A percentile compares a stretch with the other conserved stretches of the same genome.
Evolutionary conservation across 768 basidiomycete species (phyloP).

Genomic region (Phylloporus sp.): DNA sequence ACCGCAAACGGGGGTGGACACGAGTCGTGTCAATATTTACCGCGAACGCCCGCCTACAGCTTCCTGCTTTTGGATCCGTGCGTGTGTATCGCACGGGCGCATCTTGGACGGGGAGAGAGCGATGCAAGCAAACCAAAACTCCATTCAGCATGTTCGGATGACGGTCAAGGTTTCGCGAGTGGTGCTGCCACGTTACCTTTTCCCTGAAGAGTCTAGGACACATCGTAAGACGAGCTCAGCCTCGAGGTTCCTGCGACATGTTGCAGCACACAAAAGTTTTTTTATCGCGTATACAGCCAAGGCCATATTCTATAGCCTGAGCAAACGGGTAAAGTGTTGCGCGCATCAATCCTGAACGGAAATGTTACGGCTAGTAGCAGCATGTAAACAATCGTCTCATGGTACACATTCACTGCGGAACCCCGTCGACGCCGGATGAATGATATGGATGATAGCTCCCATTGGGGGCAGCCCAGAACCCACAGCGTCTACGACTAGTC

Average conservation of each 20-base stretch:
- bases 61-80: constrained; percentile 17
- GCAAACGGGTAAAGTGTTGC: constrained; percentile 13
- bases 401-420: constrained; percentile 11
- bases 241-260: constrained; percentile 11
- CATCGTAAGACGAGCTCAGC: constrained; percentile 6
- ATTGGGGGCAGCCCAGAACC: constrained; percentile 11
- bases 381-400: constrained; percentile 6
- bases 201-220: constrained; percentile 11
- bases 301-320: constrained; percentile 5
- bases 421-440: constrained; percentile 22
- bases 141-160: constrained; percentile 11
- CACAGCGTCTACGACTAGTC: constrained; percentile 16
- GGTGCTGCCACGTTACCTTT: constrained; percentile 13
- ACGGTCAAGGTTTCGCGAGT: background rate
- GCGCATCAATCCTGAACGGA: constrained; percentile 15
- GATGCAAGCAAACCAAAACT: constrained; percentile 8
- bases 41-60: constrained; percentile 9
- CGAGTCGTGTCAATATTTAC: constrained; percentile 7
- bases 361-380: constrained; percentile 15
- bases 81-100: background rate
- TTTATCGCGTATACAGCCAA: constrained; percentile 9
- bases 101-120: constrained; percentile 1
- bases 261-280: constrained; percentile 21
- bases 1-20: constrained; percentile 20
- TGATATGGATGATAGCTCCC: constrained; percentile 18